Conservation (phyloP, 2,329 filamentous ascomycete species). For the Arachnopeziza araneosa region DNA sequence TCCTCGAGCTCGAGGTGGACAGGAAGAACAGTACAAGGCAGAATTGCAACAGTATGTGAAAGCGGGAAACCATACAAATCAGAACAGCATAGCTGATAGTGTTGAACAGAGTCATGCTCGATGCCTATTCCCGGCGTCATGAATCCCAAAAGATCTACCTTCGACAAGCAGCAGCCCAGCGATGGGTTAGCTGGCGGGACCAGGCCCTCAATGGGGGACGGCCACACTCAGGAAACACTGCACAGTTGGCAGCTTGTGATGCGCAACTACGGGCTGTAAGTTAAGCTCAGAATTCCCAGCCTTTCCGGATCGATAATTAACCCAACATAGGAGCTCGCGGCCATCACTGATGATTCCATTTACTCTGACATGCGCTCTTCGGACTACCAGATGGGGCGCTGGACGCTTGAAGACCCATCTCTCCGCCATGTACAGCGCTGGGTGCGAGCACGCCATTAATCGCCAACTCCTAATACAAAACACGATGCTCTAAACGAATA, state of each 20-base stretch:
- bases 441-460: constrained; percentile 40
- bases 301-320: background rate
- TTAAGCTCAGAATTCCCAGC: constrained; percentile 11
- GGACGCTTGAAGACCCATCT: constrained; percentile 58
- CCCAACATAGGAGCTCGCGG: constrained; percentile 45
- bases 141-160: constrained; percentile 61
- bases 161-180: constrained; percentile 53
- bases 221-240: constrained; percentile 42
- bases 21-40: constrained; percentile 55
- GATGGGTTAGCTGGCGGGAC: constrained; percentile 52
- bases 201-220: constrained; percentile 47
- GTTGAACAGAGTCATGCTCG: constrained; percentile 46
- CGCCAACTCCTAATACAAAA: background rate
- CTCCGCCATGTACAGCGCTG: constrained; percentile 53
- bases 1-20: constrained; percentile 46
- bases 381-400: constrained; percentile 52
- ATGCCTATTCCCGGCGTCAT: constrained; percentile 56
- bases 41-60: constrained; percentile 55
- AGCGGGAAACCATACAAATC: constrained; percentile 1
- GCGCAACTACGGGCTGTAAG: constrained; percentile 52
- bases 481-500: background rate
- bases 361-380: constrained; percentile 49
- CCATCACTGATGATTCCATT: constrained; percentile 53
- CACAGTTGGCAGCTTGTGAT: constrained; percentile 49
- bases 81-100: background rate